Conservation (phyloP, 108 stramenopile genomes). For the Cyclotella atomus region DNA sequence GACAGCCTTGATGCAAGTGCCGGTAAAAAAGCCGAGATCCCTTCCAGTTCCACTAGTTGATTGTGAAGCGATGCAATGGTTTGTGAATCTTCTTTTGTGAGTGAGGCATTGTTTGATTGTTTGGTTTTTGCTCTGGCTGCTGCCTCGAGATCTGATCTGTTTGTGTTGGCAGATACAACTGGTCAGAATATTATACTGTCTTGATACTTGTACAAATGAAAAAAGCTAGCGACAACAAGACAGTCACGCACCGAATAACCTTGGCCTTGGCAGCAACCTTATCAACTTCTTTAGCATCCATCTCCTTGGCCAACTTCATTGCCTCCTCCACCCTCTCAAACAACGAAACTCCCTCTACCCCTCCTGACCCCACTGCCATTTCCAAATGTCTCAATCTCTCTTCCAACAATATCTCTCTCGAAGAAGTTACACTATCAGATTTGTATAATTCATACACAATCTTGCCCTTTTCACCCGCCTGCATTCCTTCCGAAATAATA, state of each 20-base stretch:
- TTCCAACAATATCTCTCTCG: constrained; percentile 28
- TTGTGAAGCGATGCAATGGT: constrained; percentile 72
- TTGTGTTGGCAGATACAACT: constrained; percentile 60
- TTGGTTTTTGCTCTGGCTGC: constrained; percentile 41
- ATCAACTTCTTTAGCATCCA: constrained; percentile 40
- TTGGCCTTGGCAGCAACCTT: constrained; percentile 50
- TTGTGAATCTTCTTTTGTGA: constrained; percentile 62
- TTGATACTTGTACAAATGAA: too few species aligned
- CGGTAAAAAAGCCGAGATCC: constrained; percentile 64
- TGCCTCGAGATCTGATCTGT: constrained; percentile 42
- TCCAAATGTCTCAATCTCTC: constrained; percentile 43
- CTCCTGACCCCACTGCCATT: constrained; percentile 21
- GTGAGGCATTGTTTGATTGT: constrained; percentile 29
- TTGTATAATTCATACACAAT: constrained; percentile 40
- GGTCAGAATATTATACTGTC: too few species aligned
- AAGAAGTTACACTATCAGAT: not conserved
- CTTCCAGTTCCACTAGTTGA: constrained; percentile 76
- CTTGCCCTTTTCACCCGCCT: constrained; percentile 21
- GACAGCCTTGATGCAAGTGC: constrained; percentile 65
- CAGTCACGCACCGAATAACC: constrained; percentile 31
- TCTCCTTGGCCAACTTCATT: constrained; percentile 21
- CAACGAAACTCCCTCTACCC: constrained; percentile 13
- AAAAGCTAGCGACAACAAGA: too few species aligned
- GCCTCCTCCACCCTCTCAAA: constrained; percentile 43
- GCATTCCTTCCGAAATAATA: not conserved